A percentile compares a stretch with the other conserved stretches of the same genome.
Conservation (phyloP, 1,139 yeast genomes). For the Kodamaea plutei region DNA sequence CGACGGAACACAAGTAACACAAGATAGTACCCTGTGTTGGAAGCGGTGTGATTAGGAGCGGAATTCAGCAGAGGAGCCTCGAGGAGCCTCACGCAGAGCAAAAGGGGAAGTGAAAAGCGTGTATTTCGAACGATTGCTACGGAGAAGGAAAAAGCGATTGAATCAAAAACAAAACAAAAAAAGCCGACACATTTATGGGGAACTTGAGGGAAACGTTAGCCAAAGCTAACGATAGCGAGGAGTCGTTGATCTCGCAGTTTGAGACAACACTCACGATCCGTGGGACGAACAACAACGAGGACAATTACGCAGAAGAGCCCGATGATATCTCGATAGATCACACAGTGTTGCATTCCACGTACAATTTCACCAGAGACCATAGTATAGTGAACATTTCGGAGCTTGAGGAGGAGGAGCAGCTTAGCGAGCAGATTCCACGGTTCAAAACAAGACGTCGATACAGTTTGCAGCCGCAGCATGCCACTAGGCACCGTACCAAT, state of each 20-base stretch:
- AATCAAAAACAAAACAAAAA: too few relatives aligned
- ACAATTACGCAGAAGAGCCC: constrained; percentile 7
- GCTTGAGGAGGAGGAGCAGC: constrained; percentile 31
- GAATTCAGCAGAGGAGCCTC: too few relatives aligned
- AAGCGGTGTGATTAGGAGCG: too few relatives aligned
- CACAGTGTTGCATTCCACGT: constrained; percentile 29
- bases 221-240: constrained; percentile 37
- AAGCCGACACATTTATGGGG: too few relatives aligned
- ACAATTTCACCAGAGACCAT: constrained; percentile 28
- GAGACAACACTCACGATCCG: constrained; percentile 45
- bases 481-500: constrained; percentile 13
- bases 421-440: constrained; percentile 36
- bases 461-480: constrained; percentile 27
- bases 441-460: constrained; percentile 31
- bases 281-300: constrained; percentile 41
- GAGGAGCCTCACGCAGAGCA: too few relatives aligned
- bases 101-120: too few relatives aligned
- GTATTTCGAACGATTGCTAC: too few relatives aligned
- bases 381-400: constrained; percentile 31
- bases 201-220: constrained; percentile 15
- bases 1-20: too few relatives aligned
- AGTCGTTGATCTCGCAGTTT: constrained; percentile 44
- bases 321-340: constrained; percentile 44
- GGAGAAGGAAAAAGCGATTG: too few relatives aligned
- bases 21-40: too few relatives aligned